Base-by-base conservation (phyloP, 78 protist species). In the Isochrysis galbana region DNA sequence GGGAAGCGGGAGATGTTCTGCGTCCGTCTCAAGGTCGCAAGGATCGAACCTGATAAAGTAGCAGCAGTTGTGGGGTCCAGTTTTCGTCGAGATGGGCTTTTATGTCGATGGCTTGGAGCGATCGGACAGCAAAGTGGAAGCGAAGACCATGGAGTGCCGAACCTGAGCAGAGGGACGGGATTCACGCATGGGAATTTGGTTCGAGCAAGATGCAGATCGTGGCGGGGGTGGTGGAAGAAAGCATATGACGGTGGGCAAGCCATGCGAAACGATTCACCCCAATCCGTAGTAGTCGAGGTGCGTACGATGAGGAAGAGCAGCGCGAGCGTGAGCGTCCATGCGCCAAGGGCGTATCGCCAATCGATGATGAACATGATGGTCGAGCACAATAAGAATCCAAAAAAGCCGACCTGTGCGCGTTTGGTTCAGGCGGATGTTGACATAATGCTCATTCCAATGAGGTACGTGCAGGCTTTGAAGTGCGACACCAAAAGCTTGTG, bases 51-150 rank as follows among this genome's bases (percentile, higher is more conserved):
- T 67, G 11, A 29, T 36, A 90, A 21, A 47, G 67, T 19, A 74
- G 36, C 25, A 90, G 86, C 47, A 90, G 82, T 51, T 90, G 92
- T n/a, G 92, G 92, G 42, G 7, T 2, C 82, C 92, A 90, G 42
- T 55, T 70, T 0, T 39, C 4, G 47, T 10, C 69, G 54, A 3
- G 84, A 14, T 39, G 90, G 55, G 46, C 19, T 25, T 21, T 21
- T 32, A n/a, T 67, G 51, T 90, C 92, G 82, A 90, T 36, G 41
- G 47, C 39, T 29, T 3, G 14, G 47, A 90, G 86, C 47, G 82
- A 47, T 22, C 29, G 11, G 29, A n/a, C 29, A 4, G 92, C 92
- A 22, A 36, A 29, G 36, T 72, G 82, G 54, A 90, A 90, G 44
- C 83, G 82, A 26, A 90, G 86, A 25, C 92, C 92, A 29, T n/a